A percentile compares a stretch with the other conserved stretches of the same genome.
phyloP scores from a whole-genome alignment of 2,329 filamentous ascomycete species.

The Aspergillus vadensis region DNA sequence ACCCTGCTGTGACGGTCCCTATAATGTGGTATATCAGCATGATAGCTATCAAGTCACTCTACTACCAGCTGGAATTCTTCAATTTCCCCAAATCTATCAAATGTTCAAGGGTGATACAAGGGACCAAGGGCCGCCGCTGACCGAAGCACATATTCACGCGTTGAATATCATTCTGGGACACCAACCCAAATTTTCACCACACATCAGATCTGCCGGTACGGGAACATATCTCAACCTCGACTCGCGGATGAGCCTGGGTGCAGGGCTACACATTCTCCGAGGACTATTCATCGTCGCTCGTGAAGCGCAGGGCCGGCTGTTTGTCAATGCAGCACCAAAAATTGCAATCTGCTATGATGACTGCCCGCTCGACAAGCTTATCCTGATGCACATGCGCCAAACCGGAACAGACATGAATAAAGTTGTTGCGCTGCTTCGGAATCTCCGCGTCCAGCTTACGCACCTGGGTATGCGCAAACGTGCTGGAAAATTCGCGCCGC shows the following conservation, averaged over 20 bases:
- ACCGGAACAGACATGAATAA: neutral
- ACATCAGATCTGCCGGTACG: neutral
- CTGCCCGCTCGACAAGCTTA: neutral
- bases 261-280: neutral
- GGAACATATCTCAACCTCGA: neutral
- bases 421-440: neutral
- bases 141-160: slow-evolving; percentile 47
- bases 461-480: slow-evolving; percentile 2
- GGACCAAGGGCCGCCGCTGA: neutral
- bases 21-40: neutral
- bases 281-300: neutral
- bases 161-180: slow-evolving; percentile 59
- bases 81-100: neutral
- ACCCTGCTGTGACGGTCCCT: neutral
- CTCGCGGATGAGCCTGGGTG: neutral
- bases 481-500: neutral
- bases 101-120: neutral
- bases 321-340: neutral
- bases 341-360: neutral
- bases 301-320: neutral
- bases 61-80: neutral
- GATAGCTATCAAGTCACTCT: neutral
- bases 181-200: neutral
- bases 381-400: neutral
- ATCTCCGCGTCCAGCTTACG: neutral